Evolutionary conservation across 345 rosid genomes (phyloP), one percentile per base, ranked within the genome.

Genomic region (Dipteronia sinensis): DNA sequence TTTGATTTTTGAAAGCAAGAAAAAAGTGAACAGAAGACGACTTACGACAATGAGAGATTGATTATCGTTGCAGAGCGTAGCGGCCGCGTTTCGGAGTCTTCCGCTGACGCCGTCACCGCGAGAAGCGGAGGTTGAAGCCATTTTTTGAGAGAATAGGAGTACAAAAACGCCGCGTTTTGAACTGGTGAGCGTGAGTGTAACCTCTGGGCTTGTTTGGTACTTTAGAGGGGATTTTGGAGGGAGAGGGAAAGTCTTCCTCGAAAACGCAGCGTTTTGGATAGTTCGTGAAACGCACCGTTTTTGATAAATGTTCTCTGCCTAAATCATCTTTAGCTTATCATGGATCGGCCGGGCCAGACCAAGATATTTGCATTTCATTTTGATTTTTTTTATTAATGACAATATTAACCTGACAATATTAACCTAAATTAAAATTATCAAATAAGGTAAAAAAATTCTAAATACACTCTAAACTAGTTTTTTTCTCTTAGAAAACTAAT

Each of bases 41-140:
- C 92, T 83, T 81, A 95, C 99, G 7, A 84, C 42, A 31, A 87
- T 74, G 51, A 89, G 83, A 67, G 91, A 69, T 63, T 88, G 86
- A 80, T 79, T 87, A 2, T 94, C 99, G 53, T 84, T 72, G 19
- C 71, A 80, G 15, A 92, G 86, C 40, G 82, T 83, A 20, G 82
- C 59, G 19, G 97, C 85, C 0, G 92, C 88, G 64, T 83, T 83
- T 58, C 61, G 87, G 76, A 96, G 83, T 77, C 89, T 77, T 12
- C 88, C 90, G 56, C 74, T 49, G 70, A 85, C 79, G 17, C 84
- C 92, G 10, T 83, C 86, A 51, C 83, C 67, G 38, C 79, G 80
- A n/a, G 86, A 80, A 77, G 84, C 78, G 42, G 90, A 84, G 61
- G 77, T 67, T 68, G 87, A 81, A 40, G 90, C 89, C 90, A 88